Evolutionary conservation across 306 rosid genomes (phyloP), one percentile per base, ranked within the genome.

Genomic region (Purshia tridentata): DNA sequence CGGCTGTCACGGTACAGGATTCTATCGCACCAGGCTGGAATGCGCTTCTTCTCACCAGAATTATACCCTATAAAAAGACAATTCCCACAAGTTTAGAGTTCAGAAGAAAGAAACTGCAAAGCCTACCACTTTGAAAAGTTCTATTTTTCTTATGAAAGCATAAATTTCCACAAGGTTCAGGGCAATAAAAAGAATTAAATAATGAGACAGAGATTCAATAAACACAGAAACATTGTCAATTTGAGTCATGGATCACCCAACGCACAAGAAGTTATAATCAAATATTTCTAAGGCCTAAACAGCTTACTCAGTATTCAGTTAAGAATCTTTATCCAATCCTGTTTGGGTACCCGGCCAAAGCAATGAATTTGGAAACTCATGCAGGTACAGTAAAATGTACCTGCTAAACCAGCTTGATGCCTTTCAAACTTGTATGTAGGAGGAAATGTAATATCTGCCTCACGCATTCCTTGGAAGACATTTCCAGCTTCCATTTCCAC

Each of bases 1-100:
- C 96, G 86, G 80, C 90, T 85, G 75, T 93, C 98, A 74, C 97
- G 98, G 77, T 91, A 91, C 58, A 93, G 76, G 79, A 93, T 91
- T 88, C 98, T 84, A 86, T 93, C 98, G 72, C 98, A 93, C 98
- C 98, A 93, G 61, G 98, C 98, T 70, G 98, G 98, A 72, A 91
- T 81, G 50, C 98, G 97, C 89, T 89, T 93, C 90, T 93, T 93
- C 79, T 93, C 98, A 76, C 98, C 97, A 72, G 98, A 91, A 89
- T 93, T 97, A 91, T 91, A 91, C 54, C 98, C 98, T 84, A 35
- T 76, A 81, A 53, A 58, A 53, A 69, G 56, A 81, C 50, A 77
- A 53, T 74, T 57, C 64, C 73, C 29, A 78, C 62, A 69, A 58
- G 74, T 42, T 52, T 61, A 78, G 72, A 42, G 45, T 50, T 56